Base-by-base conservation (phyloP, 176 grass and related monocot species). In the Zea mays region DNA sequence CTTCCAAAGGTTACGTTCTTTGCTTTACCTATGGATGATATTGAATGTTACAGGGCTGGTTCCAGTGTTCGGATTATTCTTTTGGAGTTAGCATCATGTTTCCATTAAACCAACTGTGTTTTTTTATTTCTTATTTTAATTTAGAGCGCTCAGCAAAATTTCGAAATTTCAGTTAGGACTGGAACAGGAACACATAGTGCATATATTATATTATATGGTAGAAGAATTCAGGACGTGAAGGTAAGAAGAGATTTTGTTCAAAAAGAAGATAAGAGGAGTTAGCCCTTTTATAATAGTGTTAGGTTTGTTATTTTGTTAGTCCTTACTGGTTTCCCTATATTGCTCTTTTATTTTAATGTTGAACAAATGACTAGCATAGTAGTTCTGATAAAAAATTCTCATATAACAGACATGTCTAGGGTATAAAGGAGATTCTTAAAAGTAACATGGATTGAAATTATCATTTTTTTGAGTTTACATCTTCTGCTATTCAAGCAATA, bases 1-100 rank as follows among this genome's bases (percentile, higher is more conserved):
- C 69, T 98, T 83, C 88, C 79, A 71, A 88, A 94, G 91, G 89
- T 98, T 94, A 86, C 38, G 48, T 46, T 42, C 2, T 55, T 83
- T 54, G 20, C 63, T 15, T 15, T 20, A 76, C 27, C n/a, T 59
- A 65, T 64, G 52, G 73, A 66, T 75, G 14, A 7, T 75, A 38
- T 75, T 48, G 4, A 73, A 57, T 2, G 21, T 6, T 63, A 44
- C 10, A 72, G 6, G 77, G 45, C 37, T 88, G 37, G 36, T 69
- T 57, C 60, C 71, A 47, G 17, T 84, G 58, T 58, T 84, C 3
- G 2, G 17, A 41, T 40, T 35, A 41, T 58, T 65, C 34, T 20
- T 12, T 88, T 70, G 56, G 27, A 63, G 43, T 45, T 42, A 69
- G 37, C 60, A 14, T 79, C 62, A 61, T 51, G 77, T 15, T 73